Base-by-base conservation (phyloP, 2,329 filamentous ascomycete genomes). In the Calonectria multiphialidica region DNA sequence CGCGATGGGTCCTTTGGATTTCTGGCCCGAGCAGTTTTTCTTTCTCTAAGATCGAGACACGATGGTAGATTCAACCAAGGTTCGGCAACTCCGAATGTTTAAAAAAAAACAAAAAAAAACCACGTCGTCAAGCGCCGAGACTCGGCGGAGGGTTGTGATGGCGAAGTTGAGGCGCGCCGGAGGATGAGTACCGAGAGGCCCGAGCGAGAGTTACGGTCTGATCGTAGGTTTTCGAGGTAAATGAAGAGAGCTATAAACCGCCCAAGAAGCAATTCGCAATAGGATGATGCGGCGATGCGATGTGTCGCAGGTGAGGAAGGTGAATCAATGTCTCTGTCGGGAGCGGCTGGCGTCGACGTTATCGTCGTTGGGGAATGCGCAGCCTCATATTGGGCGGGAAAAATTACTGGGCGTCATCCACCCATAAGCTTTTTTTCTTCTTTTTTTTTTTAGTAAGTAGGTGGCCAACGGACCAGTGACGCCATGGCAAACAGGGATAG, bases 81-180 rank as follows among this genome's bases (percentile, higher is more conserved):
- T 30, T 59, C 35, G n/a, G 35, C 3, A 33, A 7, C 53, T 23
- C 21, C 28, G 21, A n/a, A 25, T 16, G n/a, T 25, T 25, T 78
- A 79, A 85, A 85, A 85, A 87, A 86, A 80, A 85, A n/a, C n/a
- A n/a, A n/a, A n/a, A n/a, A 87, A 30, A 40, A 55, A 49, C 66
- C 45, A 62, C 64, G 59, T 40, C 73, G 74, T 70, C 55, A 37
- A 72, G 73, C 68, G 63, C 68, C 68, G 72, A 61, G 68, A 70
- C 62, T 67, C 63, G 73, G 74, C 69, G 49, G 59, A 55, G 33
- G 66, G 71, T 72, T 69, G 49, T 68, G 50, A 33, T 57, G 30
- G 68, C 50, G 47, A 74, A 33, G 25, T 42, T 63, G 68, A 55
- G 16, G 47, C 50, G 57, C 62, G 37, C 53, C 74, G 73, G 76